phyloP scores from a whole-genome alignment of 2,329 filamentous ascomycete genomes.

The Neopestalotiopsis sp. region DNA sequence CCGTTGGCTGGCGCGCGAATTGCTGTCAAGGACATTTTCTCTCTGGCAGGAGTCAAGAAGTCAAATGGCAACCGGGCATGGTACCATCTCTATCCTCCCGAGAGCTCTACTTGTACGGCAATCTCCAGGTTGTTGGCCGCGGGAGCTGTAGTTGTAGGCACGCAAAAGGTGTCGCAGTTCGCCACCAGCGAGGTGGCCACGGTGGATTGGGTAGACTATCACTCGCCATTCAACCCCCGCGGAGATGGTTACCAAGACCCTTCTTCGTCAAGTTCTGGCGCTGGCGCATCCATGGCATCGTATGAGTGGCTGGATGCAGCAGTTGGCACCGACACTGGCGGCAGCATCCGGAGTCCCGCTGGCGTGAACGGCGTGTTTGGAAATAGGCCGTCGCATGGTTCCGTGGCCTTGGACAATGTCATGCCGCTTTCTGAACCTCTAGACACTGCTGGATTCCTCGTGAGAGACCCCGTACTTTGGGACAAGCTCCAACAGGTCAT shows the following conservation, averaged over 20 bases:
- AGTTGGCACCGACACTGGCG: conserved; percentile 49
- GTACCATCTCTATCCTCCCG: conserved; percentile 57
- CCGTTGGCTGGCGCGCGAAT: conserved; percentile 65
- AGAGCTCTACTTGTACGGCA: conserved; percentile 51
- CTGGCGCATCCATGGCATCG: conserved; percentile 34
- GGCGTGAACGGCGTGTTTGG: not conserved
- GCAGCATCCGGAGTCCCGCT: not conserved
- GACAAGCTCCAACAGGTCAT: not conserved
- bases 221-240: conserved; percentile 45
- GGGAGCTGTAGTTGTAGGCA: conserved; percentile 57
- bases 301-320: conserved; percentile 52
- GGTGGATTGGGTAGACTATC: conserved; percentile 51
- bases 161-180: conserved; percentile 53
- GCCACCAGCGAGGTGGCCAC: conserved; percentile 50
- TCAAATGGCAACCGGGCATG: conserved; percentile 63
- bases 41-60: conserved; percentile 60
- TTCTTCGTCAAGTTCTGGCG: not conserved
- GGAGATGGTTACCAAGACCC: conserved; percentile 1
- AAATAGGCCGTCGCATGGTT: not conserved
- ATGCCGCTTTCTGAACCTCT: not conserved
- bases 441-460: conserved; percentile 4
- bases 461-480: not conserved
- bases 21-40: conserved; percentile 67
- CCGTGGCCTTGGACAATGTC: not conserved
- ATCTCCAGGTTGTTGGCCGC: conserved; percentile 64